Conservation (phyloP, 768 basidiomycete species). For the Mycena pura region DNA sequence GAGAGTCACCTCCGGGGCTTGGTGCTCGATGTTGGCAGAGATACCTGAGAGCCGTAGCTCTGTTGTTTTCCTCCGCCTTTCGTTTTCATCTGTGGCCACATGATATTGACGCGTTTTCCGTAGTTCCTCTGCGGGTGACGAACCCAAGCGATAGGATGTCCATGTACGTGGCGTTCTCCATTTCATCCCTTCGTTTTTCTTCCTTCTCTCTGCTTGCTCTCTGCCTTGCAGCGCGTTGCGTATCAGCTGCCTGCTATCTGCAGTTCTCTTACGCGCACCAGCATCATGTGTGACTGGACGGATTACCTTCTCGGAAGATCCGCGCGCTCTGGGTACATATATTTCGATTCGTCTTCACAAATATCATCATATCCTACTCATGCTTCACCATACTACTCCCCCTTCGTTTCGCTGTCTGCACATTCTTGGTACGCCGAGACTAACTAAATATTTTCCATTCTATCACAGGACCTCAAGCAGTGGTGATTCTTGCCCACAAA, state of each 20-base stretch:
- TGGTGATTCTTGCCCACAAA: not conserved
- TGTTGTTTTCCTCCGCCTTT: not conserved
- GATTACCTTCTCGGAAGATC: conserved; percentile 1
- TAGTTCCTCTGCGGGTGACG: conserved; percentile 24
- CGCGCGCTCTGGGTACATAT: conserved; percentile 11
- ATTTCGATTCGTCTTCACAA: not conserved
- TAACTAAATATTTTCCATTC: not conserved
- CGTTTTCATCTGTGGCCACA: not conserved
- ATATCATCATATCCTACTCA: not conserved
- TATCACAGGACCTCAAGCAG: conserved; percentile 17
- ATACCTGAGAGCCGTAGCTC: not conserved
- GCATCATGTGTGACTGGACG: not conserved
- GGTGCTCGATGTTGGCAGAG: too few relatives aligned
- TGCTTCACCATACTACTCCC: not conserved
- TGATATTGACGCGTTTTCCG: conserved; percentile 6
- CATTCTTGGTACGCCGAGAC: conserved; percentile 17
- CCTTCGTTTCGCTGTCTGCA: too few relatives aligned
- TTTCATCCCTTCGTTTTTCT: not conserved
- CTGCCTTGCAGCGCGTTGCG: not conserved
- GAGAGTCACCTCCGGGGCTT: not conserved
- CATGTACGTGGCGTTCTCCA: conserved; percentile 15
- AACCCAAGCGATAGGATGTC: conserved; percentile 26
- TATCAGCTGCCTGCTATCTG: conserved; percentile 1
- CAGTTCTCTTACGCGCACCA: not conserved
- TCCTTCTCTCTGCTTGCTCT: not conserved